Evolutionary conservation across 2,329 filamentous ascomycete species (phyloP).

Genomic region (Ambrosiella xylebori): DNA sequence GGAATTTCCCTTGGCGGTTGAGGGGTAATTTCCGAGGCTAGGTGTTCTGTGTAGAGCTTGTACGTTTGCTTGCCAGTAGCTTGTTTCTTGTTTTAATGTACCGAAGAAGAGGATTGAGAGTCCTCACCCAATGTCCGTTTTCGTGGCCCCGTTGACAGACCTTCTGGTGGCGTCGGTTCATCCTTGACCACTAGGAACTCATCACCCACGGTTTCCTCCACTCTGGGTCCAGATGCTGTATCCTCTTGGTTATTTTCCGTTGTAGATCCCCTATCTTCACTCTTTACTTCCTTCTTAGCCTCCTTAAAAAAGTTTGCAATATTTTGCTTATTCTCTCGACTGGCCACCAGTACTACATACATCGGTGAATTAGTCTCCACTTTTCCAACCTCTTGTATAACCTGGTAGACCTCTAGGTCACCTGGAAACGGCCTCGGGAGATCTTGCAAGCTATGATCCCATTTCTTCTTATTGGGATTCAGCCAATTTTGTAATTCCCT

Average conservation of each 20-base stretch:
- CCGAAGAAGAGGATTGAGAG: no score
- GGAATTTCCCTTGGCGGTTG: neutral
- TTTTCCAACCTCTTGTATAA: slow-evolving; percentile 79
- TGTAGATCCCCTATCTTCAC: neutral
- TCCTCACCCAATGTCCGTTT: no score
- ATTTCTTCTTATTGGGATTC: slow-evolving; percentile 52
- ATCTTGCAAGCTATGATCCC: slow-evolving; percentile 62
- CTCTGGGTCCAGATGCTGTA: slow-evolving; percentile 12
- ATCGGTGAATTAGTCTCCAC: slow-evolving; percentile 77
- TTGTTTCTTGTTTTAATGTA: neutral
- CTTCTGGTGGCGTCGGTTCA: neutral
- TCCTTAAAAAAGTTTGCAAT: slow-evolving; percentile 86
- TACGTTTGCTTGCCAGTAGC: neutral
- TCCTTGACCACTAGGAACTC: neutral
- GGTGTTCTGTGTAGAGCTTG: neutral
- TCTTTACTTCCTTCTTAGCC: slow-evolving; percentile 23
- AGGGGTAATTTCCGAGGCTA: slow-evolving; percentile 7
- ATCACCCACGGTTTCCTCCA: neutral
- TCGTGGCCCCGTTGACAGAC: no score
- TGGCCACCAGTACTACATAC: slow-evolving; percentile 70
- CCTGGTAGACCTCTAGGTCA: slow-evolving; percentile 69
- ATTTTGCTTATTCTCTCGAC: slow-evolving; percentile 76
- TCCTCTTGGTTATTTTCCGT: neutral
- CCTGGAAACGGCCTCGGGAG: slow-evolving; percentile 65
- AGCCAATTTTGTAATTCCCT: slow-evolving; percentile 58